Base-by-base conservation (phyloP, 805 yeast genomes). In the Starmerella etchellsii region DNA sequence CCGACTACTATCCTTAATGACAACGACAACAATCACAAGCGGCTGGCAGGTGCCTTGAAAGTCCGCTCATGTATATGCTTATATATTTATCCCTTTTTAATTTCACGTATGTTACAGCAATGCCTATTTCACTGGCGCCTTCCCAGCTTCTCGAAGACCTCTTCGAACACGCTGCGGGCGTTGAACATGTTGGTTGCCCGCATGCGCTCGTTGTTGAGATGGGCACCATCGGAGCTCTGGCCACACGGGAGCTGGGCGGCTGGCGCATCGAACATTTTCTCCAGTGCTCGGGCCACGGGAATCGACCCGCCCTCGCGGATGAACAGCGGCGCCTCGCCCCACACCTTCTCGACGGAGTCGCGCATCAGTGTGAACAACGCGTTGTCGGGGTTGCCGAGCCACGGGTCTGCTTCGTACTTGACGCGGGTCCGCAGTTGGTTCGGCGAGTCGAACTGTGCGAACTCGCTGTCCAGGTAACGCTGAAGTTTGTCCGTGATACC, bases 201-300 rank as follows among this genome's bases (percentile, higher is more conserved):
- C 35, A 88, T 59, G 47, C 91, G 71, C 61, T 88, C 98, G 55
- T 91, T 80, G 54, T 78, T 76, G 52, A 88, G 69, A 64, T 88
- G 98, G 1, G 96, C 97, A 54, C 84, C 83, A 58, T 91, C 97
- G 32, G 91, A 75, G 1, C 88, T 73, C 63, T 88, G 98, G 0
- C 97, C 98, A 55, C 96, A 84, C 2, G 98, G 97, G 26, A 91
- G 73, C 59, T 91, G 97, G 0, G 88, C 93, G 1, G 95, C 97
- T 21, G 83, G 82, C 3, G 97, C 95, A 39, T 69, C 60, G 50
- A 88, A 81, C 11, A 71, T 65, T 58, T 81, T 81, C 53, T 88
- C 98, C 49, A 88, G 62, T 45, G 79, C 80, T 47, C 95, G 63
- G 7, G 91, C 76, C 10, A 88, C 78, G 2, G 98, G 96, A 57